Evolutionary conservation across 371 early-diverging fungal genomes (phyloP).

Genomic region (Chytridium lagenaria): DNA sequence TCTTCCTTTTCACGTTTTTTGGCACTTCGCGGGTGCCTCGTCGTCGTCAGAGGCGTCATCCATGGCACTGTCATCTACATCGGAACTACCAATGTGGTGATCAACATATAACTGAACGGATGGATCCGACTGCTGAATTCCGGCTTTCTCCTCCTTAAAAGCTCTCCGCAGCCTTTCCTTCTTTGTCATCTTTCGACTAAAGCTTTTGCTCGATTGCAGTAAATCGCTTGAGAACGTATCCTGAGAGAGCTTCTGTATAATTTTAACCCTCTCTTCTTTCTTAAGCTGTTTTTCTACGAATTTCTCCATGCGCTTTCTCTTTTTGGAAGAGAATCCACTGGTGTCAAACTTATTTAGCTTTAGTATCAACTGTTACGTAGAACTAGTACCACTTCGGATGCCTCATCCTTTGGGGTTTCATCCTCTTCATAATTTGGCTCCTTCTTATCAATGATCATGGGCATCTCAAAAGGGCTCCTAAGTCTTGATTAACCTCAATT

Average conservation of each 20-base stretch:
- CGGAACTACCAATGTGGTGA: conserved; percentile 12
- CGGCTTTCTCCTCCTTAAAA: conserved; percentile 73
- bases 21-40: no score
- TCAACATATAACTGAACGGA: conserved; percentile 54
- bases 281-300: conserved; percentile 86
- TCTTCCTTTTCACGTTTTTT: no score
- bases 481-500: no score
- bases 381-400: no score
- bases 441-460: no score
- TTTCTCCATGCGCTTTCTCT: conserved; percentile 55
- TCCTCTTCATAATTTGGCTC: no score
- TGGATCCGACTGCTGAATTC: conserved; percentile 64
- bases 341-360: no score
- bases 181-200: conserved; percentile 73
- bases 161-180: conserved; percentile 77
- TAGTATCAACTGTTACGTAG: no score
- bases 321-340: conserved; percentile 54
- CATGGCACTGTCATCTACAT: no score
- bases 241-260: conserved; percentile 75
- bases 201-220: conserved; percentile 79
- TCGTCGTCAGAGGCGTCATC: conserved; percentile 23
- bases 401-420: no score
- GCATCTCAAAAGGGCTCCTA: no score
- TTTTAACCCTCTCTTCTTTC: conserved; percentile 85
- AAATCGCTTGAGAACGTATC: conserved; percentile 49